These are phyloP conservation scores for Mitragyna speciosa DNA, from an alignment of 257 asterid genomes.

Conservation along the genomic window DNA sequence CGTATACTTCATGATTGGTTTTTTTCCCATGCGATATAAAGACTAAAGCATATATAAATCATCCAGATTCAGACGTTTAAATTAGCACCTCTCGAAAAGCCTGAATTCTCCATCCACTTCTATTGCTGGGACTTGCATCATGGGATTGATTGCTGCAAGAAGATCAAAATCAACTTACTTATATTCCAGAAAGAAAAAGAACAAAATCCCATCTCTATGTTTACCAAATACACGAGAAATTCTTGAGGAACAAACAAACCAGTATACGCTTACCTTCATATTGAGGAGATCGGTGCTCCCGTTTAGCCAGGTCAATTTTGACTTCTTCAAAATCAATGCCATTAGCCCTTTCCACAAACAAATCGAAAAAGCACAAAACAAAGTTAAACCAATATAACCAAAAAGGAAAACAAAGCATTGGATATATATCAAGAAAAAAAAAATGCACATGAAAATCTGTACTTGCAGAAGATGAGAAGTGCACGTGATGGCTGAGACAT, in stretches of 20 bases:
- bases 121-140: conserved; percentile 82
- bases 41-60: background rate
- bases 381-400: background rate
- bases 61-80: background rate
- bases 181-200: background rate
- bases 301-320: conserved; percentile 48
- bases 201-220: background rate
- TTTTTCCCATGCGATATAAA: too few species aligned
- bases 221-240: background rate
- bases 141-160: conserved; percentile 64
- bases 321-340: conserved; percentile 89
- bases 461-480: conserved; percentile 88
- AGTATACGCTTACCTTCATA: conserved; percentile 45
- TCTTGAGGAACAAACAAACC: background rate
- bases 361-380: background rate
- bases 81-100: conserved; percentile 77
- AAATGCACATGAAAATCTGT: conserved; percentile 19
- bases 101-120: conserved; percentile 72
- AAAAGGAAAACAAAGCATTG: background rate
- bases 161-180: conserved; percentile 4
- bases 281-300: conserved; percentile 67
- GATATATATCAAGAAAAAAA: background rate
- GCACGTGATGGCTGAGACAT: conserved; percentile 95
- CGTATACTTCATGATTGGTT: background rate
- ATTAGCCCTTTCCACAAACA: conserved; percentile 47